Conservation (phyloP, 768 basidiomycete genomes). For the Termitomyces sp. region DNA sequence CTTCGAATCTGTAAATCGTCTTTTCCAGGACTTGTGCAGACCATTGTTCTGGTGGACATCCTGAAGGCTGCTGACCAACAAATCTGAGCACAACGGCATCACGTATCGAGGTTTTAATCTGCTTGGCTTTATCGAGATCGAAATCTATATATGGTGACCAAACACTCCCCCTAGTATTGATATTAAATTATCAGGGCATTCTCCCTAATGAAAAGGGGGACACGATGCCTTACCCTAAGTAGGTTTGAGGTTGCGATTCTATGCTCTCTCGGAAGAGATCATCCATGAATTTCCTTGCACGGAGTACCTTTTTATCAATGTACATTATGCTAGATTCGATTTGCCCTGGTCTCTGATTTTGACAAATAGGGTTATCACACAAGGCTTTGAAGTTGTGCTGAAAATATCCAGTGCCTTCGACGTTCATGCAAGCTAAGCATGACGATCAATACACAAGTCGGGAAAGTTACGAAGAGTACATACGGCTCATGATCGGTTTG, state of each 20-base stretch:
- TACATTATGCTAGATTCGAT: not conserved
- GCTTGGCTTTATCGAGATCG: slow-evolving; percentile 1
- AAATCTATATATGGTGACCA: not conserved
- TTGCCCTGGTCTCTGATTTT: not conserved
- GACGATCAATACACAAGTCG: not conserved
- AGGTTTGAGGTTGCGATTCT: not conserved
- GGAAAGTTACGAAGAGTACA: not conserved
- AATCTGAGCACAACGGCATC: not conserved
- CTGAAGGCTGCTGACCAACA: not conserved
- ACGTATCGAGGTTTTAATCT: not conserved
- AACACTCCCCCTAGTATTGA: slow-evolving; percentile 1
- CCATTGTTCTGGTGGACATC: not conserved
- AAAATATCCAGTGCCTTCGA: slow-evolving; percentile 11
- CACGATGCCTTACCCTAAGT: not conserved
- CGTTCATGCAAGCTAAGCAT: slow-evolving; percentile 10
- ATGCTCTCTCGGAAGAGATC: slow-evolving; percentile 9
- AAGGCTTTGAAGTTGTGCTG: slow-evolving; percentile 10
- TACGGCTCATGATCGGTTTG: not conserved
- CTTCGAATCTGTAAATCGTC: not conserved
- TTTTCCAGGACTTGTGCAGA: not conserved
- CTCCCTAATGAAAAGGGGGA: not conserved
- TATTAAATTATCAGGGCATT: not conserved
- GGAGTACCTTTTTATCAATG: not conserved
- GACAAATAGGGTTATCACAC: slow-evolving; percentile 5
- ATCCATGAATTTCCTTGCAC: slow-evolving; percentile 11